Base-by-base conservation (phyloP, 2,329 filamentous ascomycete genomes). In the Pyrenochaeta sp. region DNA sequence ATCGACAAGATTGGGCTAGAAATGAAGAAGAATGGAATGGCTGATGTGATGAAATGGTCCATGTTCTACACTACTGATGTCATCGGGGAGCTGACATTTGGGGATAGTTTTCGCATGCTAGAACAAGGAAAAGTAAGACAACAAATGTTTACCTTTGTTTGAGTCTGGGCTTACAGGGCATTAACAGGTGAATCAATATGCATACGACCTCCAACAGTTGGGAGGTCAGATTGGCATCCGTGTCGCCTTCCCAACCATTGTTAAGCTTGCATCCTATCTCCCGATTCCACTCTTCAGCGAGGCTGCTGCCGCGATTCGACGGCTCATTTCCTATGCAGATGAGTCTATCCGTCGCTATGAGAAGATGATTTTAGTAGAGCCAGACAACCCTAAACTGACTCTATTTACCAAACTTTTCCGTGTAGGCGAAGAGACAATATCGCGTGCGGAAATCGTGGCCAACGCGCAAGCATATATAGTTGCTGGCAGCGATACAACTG, bases 1-100 rank as follows among this genome's bases (percentile, higher is more conserved):
- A 72, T 85, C 1, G 29, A 75, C 2, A 73, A 69, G 41, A 84
- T 86, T 18, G 65, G 54, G 0, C 67, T 77, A n/a, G 82, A 85
- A 42, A 75, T 78, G 54, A 50, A 74, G 58, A 63, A 45, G 14
- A 60, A 60, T 0, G 75, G 78, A 0, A 69, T 54, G 0, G 35
- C 35, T 5, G 82, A 87, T 54, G 67, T 85, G 0, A 75, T 78
- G 51, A 84, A 84, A 50, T 86, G 83, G 83, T 82, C 77, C 72
- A 65, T 79, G 5, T 84, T 83, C 46, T 79, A 85, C 75, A 70
- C 82, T 0, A 83, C 82, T 0, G 84, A 87, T 60, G 69, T 84
- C 0, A 82, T 85, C 44, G 82, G 78, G 0, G 77, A 85, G 45
- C 66, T 87, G 5, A 79, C 73, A 1, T 86, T 87, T 64, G 83